These are phyloP conservation scores for Leccinum pachyderme DNA, from an alignment of 1,284 basidiomycete genomes.

Conservation along the genomic window DNA sequence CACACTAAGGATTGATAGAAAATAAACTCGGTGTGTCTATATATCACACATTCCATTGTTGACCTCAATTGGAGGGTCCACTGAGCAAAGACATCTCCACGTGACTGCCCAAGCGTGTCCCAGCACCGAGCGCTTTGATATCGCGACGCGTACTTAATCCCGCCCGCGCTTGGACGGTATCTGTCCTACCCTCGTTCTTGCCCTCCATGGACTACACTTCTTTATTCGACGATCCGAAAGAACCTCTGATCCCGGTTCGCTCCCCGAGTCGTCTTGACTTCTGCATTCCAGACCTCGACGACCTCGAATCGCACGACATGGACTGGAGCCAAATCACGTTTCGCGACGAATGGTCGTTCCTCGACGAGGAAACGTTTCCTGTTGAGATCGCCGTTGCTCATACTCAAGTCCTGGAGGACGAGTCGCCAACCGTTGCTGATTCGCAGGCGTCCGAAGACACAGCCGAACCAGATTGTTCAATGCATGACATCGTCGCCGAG, in stretches of 20 bases:
- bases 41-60: constrained; percentile 14
- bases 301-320: constrained; percentile 5
- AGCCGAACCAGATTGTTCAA: constrained; percentile 2
- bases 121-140: constrained; percentile 20
- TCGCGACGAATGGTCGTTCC: not conserved
- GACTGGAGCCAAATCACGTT: constrained; percentile 13
- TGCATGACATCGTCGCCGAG: constrained; percentile 3
- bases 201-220: constrained; percentile 11
- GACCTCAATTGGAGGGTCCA: constrained; percentile 4
- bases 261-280: constrained; percentile 37
- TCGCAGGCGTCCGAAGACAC: constrained; percentile 2
- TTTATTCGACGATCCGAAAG: constrained; percentile 13
- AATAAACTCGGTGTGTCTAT: constrained; percentile 29
- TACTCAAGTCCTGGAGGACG: not conserved
- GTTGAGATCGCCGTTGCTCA: constrained; percentile 6
- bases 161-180: not conserved
- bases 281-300: constrained; percentile 15
- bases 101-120: constrained; percentile 19
- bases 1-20: constrained; percentile 23
- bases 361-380: constrained; percentile 9
- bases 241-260: constrained; percentile 19
- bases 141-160: constrained; percentile 14
- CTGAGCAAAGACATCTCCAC: constrained; percentile 6
- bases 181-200: not conserved
- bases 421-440: constrained; percentile 6